These are phyloP conservation scores for Septoria petroselini DNA, from an alignment of 2,329 filamentous ascomycete species.

Conservation along the genomic window DNA sequence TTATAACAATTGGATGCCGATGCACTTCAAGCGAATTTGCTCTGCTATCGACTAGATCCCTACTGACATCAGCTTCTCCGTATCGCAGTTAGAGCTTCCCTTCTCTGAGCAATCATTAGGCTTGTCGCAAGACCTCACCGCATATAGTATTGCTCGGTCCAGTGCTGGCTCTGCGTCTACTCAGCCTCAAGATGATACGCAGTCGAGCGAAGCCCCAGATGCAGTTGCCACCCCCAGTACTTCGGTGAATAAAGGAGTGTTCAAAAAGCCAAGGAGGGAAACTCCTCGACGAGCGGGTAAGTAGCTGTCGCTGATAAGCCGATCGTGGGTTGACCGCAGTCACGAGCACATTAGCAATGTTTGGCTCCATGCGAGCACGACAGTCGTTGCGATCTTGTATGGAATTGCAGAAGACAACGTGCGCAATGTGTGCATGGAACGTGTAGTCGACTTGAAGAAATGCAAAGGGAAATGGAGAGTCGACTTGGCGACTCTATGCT, in stretches of 20 bases:
- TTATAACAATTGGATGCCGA: conserved; percentile 24
- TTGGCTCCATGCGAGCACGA: too few relatives aligned
- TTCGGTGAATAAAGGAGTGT: conserved; percentile 9
- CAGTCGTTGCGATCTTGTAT: too few relatives aligned
- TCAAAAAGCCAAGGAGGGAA: conserved; percentile 10
- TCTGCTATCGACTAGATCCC: conserved; percentile 24
- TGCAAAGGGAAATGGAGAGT: too few relatives aligned
- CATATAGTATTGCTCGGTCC: conserved; percentile 15
- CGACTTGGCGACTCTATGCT: too few relatives aligned
- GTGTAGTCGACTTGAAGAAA: too few relatives aligned
- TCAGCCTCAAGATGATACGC: conserved; percentile 1
- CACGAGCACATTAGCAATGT: too few relatives aligned
- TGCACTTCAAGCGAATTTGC: conserved; percentile 19
- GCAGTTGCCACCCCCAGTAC: conserved; percentile 7
- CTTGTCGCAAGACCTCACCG: conserved; percentile 17
- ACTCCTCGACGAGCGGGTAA: too few relatives aligned
- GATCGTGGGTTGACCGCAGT: too few relatives aligned
- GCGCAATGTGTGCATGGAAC: too few relatives aligned
- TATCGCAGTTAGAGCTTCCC: conserved; percentile 18
- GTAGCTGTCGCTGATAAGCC: too few relatives aligned
- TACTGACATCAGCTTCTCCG: conserved; percentile 16
- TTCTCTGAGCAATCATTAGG: conserved; percentile 7
- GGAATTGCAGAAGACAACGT: too few relatives aligned
- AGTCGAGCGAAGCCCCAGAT: conserved; percentile 3
- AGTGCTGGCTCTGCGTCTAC: conserved; percentile 6